Evolutionary conservation across 805 yeast genomes (phyloP).

Genomic region (Wickerhamiella galacta): DNA sequence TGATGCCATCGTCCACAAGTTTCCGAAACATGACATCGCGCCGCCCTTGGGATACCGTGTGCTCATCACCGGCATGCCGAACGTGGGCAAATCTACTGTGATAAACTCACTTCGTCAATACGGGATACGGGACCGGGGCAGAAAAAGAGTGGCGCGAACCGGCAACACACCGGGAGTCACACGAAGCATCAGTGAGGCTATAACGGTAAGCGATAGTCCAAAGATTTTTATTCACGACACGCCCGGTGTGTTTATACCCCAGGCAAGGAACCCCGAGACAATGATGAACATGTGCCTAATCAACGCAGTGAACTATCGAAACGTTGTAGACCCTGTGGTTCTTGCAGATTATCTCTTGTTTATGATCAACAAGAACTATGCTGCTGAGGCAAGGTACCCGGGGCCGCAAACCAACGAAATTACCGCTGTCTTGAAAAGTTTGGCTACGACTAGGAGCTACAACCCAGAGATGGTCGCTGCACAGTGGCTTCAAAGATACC

Average conservation of each 20-base stretch:
- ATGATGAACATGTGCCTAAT: constrained; percentile 61
- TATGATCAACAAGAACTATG: constrained; percentile 34
- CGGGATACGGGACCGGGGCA: constrained; percentile 18
- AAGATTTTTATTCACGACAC: constrained; percentile 66
- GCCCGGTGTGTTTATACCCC: constrained; percentile 83
- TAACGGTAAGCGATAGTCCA: constrained; percentile 42
- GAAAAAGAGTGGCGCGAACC: constrained; percentile 48
- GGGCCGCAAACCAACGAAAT: constrained; percentile 13
- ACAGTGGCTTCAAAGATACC: constrained; percentile 4
- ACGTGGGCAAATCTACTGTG: constrained; percentile 87
- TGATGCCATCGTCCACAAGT: constrained; percentile 29
- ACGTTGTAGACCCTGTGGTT: constrained; percentile 63
- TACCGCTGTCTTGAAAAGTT: constrained; percentile 7
- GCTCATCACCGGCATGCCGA: constrained; percentile 87
- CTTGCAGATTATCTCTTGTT: constrained; percentile 75
- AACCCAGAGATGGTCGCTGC: not conserved
- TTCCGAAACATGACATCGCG: constrained; percentile 32
- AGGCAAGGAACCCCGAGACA: constrained; percentile 42
- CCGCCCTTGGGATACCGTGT: constrained; percentile 74
- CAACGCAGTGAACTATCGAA: constrained; percentile 49
- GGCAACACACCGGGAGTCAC: constrained; percentile 91
- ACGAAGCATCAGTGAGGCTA: constrained; percentile 55
- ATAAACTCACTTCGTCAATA: constrained; percentile 54
- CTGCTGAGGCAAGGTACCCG: constrained; percentile 13
- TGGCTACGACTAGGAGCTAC: constrained; percentile 3